These are phyloP conservation scores for Curvularia spicifera DNA, from an alignment of 2,329 filamentous ascomycete species.

Conservation along the genomic window DNA sequence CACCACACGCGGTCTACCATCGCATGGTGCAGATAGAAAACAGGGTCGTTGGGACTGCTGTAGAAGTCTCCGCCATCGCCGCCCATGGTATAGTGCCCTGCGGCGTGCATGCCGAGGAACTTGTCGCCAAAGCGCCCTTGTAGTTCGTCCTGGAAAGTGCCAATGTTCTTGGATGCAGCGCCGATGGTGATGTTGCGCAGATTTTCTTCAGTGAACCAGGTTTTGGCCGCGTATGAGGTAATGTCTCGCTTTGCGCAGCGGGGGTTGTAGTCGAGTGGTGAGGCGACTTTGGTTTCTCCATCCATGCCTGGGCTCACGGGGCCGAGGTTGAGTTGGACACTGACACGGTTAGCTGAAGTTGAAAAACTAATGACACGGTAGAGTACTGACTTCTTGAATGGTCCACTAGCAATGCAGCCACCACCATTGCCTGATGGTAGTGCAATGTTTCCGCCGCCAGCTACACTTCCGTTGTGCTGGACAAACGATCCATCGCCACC, in stretches of 20 bases:
- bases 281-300: constrained; percentile 20
- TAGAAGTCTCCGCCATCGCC: constrained; percentile 51
- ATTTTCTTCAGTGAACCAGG: constrained; percentile 40
- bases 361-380: neutral
- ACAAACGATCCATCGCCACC: constrained; percentile 27
- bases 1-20: constrained; percentile 56
- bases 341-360: neutral
- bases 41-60: constrained; percentile 53
- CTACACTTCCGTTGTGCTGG: constrained; percentile 21
- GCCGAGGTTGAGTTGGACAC: constrained; percentile 33
- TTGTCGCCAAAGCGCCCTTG: constrained; percentile 24
- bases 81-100: constrained; percentile 44
- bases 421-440: constrained; percentile 26
- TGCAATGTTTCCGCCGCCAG: constrained; percentile 18
- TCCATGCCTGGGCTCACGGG: constrained; percentile 22
- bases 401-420: constrained; percentile 32
- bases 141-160: constrained; percentile 43
- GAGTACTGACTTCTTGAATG: constrained; percentile 36
- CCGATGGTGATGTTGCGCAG: constrained; percentile 57
- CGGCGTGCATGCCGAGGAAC: constrained; percentile 50
- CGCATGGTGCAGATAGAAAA: constrained; percentile 57
- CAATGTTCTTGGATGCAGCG: constrained; percentile 53
- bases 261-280: constrained; percentile 30
- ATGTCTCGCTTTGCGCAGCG: constrained; percentile 47
- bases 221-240: constrained; percentile 29